These are phyloP conservation scores for Jatropha multifida DNA, from an alignment of 441 rosid species.

Conservation along the genomic window DNA sequence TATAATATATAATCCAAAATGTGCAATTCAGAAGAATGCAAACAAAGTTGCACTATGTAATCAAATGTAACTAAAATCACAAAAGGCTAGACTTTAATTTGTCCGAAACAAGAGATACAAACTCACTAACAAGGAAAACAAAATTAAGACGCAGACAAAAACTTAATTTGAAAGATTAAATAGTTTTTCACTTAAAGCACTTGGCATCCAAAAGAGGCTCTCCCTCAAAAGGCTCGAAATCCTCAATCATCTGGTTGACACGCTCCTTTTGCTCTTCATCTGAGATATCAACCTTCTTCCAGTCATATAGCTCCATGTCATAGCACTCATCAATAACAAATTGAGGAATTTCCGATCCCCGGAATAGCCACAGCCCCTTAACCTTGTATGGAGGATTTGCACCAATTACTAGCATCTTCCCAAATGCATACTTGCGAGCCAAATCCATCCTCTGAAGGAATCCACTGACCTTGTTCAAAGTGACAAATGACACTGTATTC, in stretches of 20 bases:
- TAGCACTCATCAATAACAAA: conserved; percentile 83
- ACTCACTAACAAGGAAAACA: conserved; percentile 5
- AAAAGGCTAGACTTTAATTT: neutral
- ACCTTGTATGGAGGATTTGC: conserved; percentile 77
- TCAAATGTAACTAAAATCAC: conserved; percentile 1
- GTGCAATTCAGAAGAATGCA: neutral
- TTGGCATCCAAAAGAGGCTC: conserved; percentile 91
- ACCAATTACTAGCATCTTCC: conserved; percentile 89
- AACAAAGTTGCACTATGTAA: neutral
- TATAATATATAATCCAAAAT: neutral
- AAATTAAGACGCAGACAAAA: neutral
- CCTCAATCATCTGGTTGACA: conserved; percentile 92
- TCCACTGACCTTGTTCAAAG: conserved; percentile 87
- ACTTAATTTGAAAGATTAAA: neutral
- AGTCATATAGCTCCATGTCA: conserved; percentile 93
- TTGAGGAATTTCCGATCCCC: conserved; percentile 78
- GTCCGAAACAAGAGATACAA: neutral
- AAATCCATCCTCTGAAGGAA: conserved; percentile 94
- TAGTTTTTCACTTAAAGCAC: conserved; percentile 70
- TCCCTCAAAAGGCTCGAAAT: conserved; percentile 87
- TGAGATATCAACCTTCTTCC: conserved; percentile 79
- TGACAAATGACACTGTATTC: conserved; percentile 81
- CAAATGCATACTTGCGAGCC: conserved; percentile 91
- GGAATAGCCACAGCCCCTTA: conserved; percentile 96
- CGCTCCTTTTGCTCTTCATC: conserved; percentile 91